Evolutionary conservation across 148 eudicot species (phyloP).

Genomic region (Salicornia ramosissima): DNA sequence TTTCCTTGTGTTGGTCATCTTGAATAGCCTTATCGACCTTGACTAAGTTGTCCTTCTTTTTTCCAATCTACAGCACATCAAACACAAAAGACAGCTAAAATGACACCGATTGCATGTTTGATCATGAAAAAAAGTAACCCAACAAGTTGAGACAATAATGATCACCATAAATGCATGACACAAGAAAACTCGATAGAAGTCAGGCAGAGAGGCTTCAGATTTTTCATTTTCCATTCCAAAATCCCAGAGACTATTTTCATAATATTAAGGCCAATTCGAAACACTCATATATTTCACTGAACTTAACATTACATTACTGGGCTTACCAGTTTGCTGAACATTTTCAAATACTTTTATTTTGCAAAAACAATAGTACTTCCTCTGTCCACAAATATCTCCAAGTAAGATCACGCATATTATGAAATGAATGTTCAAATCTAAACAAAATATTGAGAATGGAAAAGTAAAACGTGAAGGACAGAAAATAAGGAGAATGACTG

Average conservation of each 20-base stretch:
- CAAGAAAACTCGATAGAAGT: not conserved
- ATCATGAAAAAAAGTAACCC: not conserved
- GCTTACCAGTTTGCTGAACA: not conserved
- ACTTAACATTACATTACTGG: not conserved
- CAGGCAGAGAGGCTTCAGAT: not conserved
- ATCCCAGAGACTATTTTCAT: not conserved
- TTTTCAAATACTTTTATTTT: no score
- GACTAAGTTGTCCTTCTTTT: conserved; percentile 33
- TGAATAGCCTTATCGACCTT: conserved; percentile 41
- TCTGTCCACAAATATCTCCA: no score
- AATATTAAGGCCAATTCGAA: no score
- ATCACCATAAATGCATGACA: no score
- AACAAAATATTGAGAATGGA: not conserved
- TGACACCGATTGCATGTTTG: not conserved
- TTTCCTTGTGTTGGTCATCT: conserved; percentile 32
- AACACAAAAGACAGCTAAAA: conserved; percentile 6
- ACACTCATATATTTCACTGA: no score
- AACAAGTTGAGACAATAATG: not conserved
- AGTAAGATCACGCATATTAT: no score
- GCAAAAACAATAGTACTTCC: no score
- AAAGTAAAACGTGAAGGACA: not conserved
- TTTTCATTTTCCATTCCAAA: no score
- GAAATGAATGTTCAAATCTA: no score
- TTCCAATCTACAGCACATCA: conserved; percentile 31
- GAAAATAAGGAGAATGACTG: not conserved